phyloP scores from a whole-genome alignment of 73 alveolate species.

The Blepharisma japonicum region DNA sequence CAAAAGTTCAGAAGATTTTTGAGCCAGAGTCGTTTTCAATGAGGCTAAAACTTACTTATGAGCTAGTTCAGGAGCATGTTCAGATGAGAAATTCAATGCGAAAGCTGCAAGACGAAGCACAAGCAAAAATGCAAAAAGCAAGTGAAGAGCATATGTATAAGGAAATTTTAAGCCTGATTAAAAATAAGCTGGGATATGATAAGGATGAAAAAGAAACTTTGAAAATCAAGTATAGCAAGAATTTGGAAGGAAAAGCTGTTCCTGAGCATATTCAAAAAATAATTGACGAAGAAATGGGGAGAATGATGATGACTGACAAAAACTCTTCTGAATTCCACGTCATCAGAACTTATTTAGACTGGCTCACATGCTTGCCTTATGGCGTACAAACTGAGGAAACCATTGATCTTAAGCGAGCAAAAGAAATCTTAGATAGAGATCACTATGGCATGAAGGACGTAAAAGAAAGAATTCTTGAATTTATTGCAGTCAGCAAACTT shows the following conservation, averaged over 20 bases:
- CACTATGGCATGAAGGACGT: slow-evolving; percentile 75
- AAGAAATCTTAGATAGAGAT: slow-evolving; percentile 51
- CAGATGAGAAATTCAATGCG: slow-evolving; percentile 49
- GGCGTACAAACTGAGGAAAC: slow-evolving; percentile 54
- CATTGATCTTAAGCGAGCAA: slow-evolving; percentile 51
- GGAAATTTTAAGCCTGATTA: slow-evolving; percentile 55
- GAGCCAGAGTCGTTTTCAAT: slow-evolving; percentile 37
- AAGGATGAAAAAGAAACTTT: slow-evolving; percentile 53
- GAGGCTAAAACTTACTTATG: slow-evolving; percentile 44
- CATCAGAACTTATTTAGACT: slow-evolving; percentile 55
- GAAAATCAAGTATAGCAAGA: slow-evolving; percentile 39
- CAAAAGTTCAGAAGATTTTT: slow-evolving; percentile 39
- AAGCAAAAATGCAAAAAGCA: slow-evolving; percentile 45
- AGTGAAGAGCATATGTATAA: slow-evolving; percentile 32
- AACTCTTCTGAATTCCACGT: slow-evolving; percentile 49
- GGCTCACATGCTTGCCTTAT: slow-evolving; percentile 55
- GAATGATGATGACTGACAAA: slow-evolving; percentile 54
- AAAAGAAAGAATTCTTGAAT: slow-evolving; percentile 72
- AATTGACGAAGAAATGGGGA: slow-evolving; percentile 58
- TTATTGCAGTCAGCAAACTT: slow-evolving; percentile 79
- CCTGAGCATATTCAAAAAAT: slow-evolving; percentile 59
- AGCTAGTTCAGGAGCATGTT: slow-evolving; percentile 49
- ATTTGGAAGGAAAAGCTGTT: slow-evolving; percentile 53
- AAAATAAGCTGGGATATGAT: slow-evolving; percentile 53
- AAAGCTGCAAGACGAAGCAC: slow-evolving; percentile 51